Percentiles rank a stretch among this genome's conserved stretches.
phyloP scores from a whole-genome alignment of 1,139 yeast species.

The Nadsonia starkeyi-henricii region DNA sequence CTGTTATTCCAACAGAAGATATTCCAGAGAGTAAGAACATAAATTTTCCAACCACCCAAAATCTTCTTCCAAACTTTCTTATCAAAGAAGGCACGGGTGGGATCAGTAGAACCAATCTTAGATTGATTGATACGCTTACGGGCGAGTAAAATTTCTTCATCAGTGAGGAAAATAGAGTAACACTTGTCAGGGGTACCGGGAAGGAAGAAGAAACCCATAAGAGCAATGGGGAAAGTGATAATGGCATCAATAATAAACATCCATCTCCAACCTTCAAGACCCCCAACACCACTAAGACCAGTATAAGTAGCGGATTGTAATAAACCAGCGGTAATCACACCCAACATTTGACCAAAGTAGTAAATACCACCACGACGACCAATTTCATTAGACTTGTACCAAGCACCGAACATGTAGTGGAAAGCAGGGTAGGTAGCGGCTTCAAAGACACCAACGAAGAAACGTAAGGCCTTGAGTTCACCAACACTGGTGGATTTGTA shows the following conservation, averaged over 20 bases:
- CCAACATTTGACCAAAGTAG: conserved; percentile 47
- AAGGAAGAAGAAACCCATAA: conserved; percentile 44
- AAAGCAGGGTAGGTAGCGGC: conserved; percentile 46
- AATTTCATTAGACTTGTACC: conserved; percentile 48
- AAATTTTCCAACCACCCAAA: conserved; percentile 37
- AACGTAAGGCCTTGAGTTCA: conserved; percentile 43
- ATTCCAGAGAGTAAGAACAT: conserved; percentile 30
- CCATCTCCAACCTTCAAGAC: conserved; percentile 61
- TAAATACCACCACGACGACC: conserved; percentile 48
- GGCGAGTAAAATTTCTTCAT: conserved; percentile 52
- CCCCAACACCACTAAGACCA: conserved; percentile 31
- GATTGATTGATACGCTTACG: conserved; percentile 32
- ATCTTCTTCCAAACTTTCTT: conserved; percentile 31
- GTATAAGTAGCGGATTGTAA: conserved; percentile 47
- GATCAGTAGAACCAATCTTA: conserved; percentile 3
- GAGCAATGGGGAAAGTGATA: conserved; percentile 45
- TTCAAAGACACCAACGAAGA: conserved; percentile 49
- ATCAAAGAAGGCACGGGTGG: conserved; percentile 3
- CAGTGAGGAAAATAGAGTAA: conserved; percentile 40
- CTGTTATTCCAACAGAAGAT: conserved; percentile 52
- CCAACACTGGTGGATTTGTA: conserved; percentile 34
- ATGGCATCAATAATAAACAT: conserved; percentile 55
- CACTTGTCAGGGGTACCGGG: conserved; percentile 53
- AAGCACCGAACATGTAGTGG: conserved; percentile 47
- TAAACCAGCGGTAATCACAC: conserved; percentile 48